Evolutionary conservation across 805 yeast genomes (phyloP).

Genomic region (Sugiyamaella floridensis): DNA sequence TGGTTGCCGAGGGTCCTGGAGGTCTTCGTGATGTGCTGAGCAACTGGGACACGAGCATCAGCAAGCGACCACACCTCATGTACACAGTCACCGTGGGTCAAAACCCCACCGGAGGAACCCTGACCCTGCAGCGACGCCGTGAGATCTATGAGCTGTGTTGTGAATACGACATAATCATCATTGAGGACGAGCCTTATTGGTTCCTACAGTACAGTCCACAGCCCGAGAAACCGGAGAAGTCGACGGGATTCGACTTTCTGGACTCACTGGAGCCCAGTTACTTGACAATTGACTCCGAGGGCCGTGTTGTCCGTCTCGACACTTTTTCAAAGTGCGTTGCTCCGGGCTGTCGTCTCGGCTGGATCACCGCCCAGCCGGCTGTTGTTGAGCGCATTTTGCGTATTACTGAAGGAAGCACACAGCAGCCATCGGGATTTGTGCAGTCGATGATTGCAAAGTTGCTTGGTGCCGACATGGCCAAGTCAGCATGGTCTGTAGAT

Average conservation of each 20-base stretch:
- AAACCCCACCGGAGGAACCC: constrained; percentile 91
- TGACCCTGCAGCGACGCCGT: constrained; percentile 66
- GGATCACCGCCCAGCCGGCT: constrained; percentile 71
- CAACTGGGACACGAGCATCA: constrained; percentile 57
- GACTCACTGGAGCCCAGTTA: constrained; percentile 67
- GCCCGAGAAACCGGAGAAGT: not conserved
- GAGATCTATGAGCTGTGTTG: constrained; percentile 70
- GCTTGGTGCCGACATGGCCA: constrained; percentile 40
- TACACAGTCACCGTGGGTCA: constrained; percentile 95
- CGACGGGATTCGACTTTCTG: constrained; percentile 44
- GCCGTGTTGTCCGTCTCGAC: constrained; percentile 82
- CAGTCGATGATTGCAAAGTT: constrained; percentile 64
- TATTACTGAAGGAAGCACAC: constrained; percentile 73
- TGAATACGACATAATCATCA: constrained; percentile 74
- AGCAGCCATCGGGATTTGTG: constrained; percentile 78
- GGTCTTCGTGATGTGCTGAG: constrained; percentile 53
- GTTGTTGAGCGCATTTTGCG: constrained; percentile 61
- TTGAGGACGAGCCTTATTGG: constrained; percentile 97
- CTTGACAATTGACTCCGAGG: constrained; percentile 74
- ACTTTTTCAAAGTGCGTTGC: constrained; percentile 88
- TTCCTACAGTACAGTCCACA: constrained; percentile 70
- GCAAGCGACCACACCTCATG: constrained; percentile 60
- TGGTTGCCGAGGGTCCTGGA: constrained; percentile 48
- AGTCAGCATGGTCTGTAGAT: constrained; percentile 8
- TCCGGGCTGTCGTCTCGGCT: constrained; percentile 87